Base-by-base conservation (phyloP, 1,284 basidiomycete genomes). In the Pholiota adiposa region DNA sequence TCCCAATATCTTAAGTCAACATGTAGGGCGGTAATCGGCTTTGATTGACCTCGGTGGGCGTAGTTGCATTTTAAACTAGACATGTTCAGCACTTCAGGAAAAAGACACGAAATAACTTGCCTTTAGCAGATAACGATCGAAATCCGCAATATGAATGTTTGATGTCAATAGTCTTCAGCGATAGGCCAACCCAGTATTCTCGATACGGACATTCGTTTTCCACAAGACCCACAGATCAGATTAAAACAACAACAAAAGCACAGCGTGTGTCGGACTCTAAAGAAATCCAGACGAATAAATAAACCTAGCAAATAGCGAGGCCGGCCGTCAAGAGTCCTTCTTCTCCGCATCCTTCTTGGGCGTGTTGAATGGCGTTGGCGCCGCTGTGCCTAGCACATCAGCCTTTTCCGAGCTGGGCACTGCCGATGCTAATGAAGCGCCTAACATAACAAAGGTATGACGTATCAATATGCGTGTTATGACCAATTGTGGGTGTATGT, bases 301-400 rank as follows among this genome's bases (percentile, higher is more conserved):
- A 46, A 46, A 4, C 44, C 44, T 46, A 46, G n/a, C n/a, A n/a
- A n/a, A 18, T 23, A 1, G 44, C 44, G 12, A 46, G 16, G 4
- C 14, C 12, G 4, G 14, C 44, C 25, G 25, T 46, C 12, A 46
- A 27, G 44, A 46, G 27, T 46, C 23, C 49, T 61, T 54, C 31
- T 64, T 54, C 18, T 54, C 49, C 7, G 52, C 5, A 4, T 50
- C 62, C 36, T 63, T 65, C 54, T 58, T 58, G 18, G 65, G 65
- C 3, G 65, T 67, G 57, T 67, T 67, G n/a, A 62, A 60, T 9
- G 65, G 63, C n/a, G 65, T 67, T 12, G 65, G 58, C 14, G 65
- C 61, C 33, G 56, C 23, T 2, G 61, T n/a, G n/a, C n/a, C n/a
- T n/a, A n/a, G 38, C n/a, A 50, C 21, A 27, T 34, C 54, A 8